These are phyloP conservation scores for Postia placenta DNA, from an alignment of 768 basidiomycete species.

Conservation along the genomic window DNA sequence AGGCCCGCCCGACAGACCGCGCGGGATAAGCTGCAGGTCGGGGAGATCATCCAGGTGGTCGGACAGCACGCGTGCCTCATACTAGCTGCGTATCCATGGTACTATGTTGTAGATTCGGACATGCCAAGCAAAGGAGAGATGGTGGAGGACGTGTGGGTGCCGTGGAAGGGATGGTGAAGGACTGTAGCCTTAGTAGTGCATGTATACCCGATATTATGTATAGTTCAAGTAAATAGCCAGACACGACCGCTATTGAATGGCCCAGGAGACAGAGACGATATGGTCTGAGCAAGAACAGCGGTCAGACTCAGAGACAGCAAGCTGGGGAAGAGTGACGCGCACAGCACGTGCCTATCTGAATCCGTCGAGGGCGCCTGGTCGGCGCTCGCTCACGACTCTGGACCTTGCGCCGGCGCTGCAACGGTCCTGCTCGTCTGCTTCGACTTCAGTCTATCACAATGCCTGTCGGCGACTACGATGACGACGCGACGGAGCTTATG, in stretches of 20 bases:
- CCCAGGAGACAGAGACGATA: too few relatives aligned
- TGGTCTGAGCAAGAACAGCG: too few relatives aligned
- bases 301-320: too few relatives aligned
- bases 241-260: too few relatives aligned
- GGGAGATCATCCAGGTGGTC: slow-evolving; percentile 62
- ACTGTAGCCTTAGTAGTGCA: neutral
- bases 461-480: slow-evolving; percentile 48
- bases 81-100: slow-evolving; percentile 76
- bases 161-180: slow-evolving; percentile 86
- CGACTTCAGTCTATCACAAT: neutral
- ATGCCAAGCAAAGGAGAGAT: slow-evolving; percentile 36
- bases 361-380: too few relatives aligned
- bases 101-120: slow-evolving; percentile 73
- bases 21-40: slow-evolving; percentile 38
- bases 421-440: neutral
- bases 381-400: neutral
- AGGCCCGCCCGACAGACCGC: neutral
- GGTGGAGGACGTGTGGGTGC: slow-evolving; percentile 80
- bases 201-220: too few relatives aligned
- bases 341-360: neutral
- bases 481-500: slow-evolving; percentile 85
- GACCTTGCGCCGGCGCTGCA: too few relatives aligned
- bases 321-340: neutral
- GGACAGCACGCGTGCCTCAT: slow-evolving; percentile 87
- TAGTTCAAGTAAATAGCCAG: too few relatives aligned